phyloP scores from a whole-genome alignment of 2,329 filamentous ascomycete species.

The Colletotrichum chrysophilum region DNA sequence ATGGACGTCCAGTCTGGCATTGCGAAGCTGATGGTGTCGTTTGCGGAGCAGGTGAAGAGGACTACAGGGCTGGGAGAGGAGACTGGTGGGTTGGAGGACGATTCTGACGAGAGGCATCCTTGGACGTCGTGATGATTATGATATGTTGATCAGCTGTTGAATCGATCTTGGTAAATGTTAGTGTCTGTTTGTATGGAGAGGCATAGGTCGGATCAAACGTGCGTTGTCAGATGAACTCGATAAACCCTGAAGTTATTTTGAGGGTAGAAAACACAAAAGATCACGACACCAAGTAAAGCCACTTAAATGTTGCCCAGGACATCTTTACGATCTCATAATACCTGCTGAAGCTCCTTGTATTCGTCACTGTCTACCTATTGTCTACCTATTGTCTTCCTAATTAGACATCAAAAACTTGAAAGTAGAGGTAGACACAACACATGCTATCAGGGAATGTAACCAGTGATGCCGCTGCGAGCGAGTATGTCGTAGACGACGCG shows the following conservation, averaged over 20 bases:
- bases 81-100: not conserved
- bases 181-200: fast-evolving
- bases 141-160: not conserved
- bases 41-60: conserved; percentile 16
- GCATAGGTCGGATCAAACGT: fast-evolving
- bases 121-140: not conserved
- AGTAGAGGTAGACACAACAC: not conserved
- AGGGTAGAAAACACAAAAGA: not conserved
- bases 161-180: not conserved
- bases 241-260: not conserved
- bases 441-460: not conserved
- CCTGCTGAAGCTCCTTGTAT: too few relatives aligned
- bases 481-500: not conserved
- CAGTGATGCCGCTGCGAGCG: not conserved
- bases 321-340: not conserved
- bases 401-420: not conserved
- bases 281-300: not conserved
- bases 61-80: not conserved
- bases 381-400: not conserved
- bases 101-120: not conserved
- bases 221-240: not conserved
- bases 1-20: conserved; percentile 18
- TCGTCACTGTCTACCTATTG: not conserved
- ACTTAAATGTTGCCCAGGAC: not conserved
- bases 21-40: conserved; percentile 14